Conservation (phyloP, 2,329 filamentous ascomycete species). For the Aspergillus caelatus region DNA sequence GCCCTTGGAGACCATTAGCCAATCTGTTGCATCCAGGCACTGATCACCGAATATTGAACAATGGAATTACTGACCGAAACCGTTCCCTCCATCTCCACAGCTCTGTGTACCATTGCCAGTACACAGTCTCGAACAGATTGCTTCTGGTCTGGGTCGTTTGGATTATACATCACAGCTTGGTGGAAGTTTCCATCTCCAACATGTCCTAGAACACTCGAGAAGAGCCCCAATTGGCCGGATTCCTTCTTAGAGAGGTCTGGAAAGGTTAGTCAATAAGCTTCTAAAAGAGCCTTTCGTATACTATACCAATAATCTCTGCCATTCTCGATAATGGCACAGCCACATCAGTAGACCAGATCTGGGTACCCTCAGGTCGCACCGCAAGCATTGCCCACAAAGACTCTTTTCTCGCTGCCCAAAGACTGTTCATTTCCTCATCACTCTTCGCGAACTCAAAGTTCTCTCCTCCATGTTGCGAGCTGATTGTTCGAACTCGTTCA, state of each 20-base stretch:
- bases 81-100: constrained; percentile 86
- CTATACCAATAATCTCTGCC: constrained; percentile 58
- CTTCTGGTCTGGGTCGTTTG: constrained; percentile 65
- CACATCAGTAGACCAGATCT: constrained; percentile 63
- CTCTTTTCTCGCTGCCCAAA: constrained; percentile 62
- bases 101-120: constrained; percentile 80
- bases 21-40: not conserved
- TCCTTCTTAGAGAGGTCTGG: constrained; percentile 80
- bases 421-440: constrained; percentile 51
- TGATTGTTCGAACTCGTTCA: constrained; percentile 63
- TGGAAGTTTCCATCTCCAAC: constrained; percentile 93
- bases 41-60: not conserved
- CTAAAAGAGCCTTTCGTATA: not conserved
- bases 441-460: constrained; percentile 55
- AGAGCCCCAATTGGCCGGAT: constrained; percentile 79
- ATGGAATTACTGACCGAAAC: constrained; percentile 58
- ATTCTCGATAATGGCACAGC: constrained; percentile 59
- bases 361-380: constrained; percentile 53
- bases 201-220: constrained; percentile 82
- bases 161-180: constrained; percentile 84
- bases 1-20: constrained; percentile 45
- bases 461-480: constrained; percentile 38
- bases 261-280: not conserved
- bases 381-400: constrained; percentile 61
- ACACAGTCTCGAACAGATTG: constrained; percentile 77